Conservation (phyloP, 1,284 basidiomycete genomes). For the Tetrapyrgos nigripes region DNA sequence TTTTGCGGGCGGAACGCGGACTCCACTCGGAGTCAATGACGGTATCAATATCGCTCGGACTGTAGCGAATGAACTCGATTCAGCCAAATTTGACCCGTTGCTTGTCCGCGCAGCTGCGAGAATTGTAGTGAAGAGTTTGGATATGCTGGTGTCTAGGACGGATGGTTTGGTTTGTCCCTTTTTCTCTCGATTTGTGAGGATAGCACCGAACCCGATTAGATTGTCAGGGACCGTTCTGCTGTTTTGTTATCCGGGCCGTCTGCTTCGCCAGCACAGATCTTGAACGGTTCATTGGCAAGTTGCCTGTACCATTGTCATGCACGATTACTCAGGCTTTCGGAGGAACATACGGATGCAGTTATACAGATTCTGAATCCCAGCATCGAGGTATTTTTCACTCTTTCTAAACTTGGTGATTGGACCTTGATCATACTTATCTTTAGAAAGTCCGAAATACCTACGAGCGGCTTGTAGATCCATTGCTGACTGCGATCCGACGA, state of each 20-base stretch:
- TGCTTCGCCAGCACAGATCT: conserved; percentile 77
- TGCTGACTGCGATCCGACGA: conserved; percentile 77
- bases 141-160: conserved; percentile 64
- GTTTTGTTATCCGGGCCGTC: conserved; percentile 77
- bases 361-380: conserved; percentile 63
- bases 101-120: conserved; percentile 82
- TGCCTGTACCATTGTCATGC: conserved; percentile 82
- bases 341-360: conserved; percentile 75
- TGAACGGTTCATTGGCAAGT: conserved; percentile 80
- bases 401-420: neutral
- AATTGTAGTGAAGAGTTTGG: conserved; percentile 70
- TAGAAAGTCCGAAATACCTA: conserved; percentile 69
- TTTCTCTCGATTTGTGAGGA: neutral
- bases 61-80: conserved; percentile 90
- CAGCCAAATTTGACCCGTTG: conserved; percentile 91
- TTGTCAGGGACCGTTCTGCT: conserved; percentile 79
- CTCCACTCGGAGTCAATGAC: conserved; percentile 77
- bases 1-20: conserved; percentile 68
- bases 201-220: conserved; percentile 44
- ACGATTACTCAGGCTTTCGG: conserved; percentile 71
- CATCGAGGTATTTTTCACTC: conserved; percentile 59
- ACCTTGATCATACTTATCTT: conserved; percentile 8
- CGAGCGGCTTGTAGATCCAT: conserved; percentile 69
- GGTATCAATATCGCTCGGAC: conserved; percentile 79
- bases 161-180: conserved; percentile 68